These are phyloP conservation scores for Pulveroboletus frians DNA, from an alignment of 768 basidiomycete species.

Conservation along the genomic window DNA sequence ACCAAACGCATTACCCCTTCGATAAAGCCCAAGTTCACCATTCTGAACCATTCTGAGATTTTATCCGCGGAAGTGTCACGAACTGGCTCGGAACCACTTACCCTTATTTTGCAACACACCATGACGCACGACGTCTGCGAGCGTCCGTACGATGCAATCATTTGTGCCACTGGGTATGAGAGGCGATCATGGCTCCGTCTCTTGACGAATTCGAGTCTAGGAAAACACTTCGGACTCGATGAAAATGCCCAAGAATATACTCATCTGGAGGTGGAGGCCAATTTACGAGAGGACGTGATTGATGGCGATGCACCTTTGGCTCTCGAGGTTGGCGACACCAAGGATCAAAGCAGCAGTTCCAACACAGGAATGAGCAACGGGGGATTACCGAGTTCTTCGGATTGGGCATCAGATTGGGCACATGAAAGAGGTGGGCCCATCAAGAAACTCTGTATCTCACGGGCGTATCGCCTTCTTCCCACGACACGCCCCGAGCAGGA, in stretches of 20 bases:
- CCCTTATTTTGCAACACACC: constrained; percentile 34
- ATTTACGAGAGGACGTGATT: neutral
- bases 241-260: neutral
- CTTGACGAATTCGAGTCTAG: constrained; percentile 37
- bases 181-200: constrained; percentile 43
- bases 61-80: constrained; percentile 24
- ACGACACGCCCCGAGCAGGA: neutral
- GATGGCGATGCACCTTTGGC: neutral
- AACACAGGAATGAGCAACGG: constrained; percentile 1
- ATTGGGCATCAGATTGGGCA: constrained; percentile 21
- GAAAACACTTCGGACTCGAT: constrained; percentile 34
- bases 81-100: constrained; percentile 2
- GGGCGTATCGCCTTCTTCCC: constrained; percentile 41
- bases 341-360: neutral
- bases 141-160: constrained; percentile 40
- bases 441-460: constrained; percentile 31
- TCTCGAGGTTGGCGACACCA: constrained; percentile 1
- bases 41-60: constrained; percentile 35
- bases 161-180: constrained; percentile 54
- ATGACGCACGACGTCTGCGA: constrained; percentile 31
- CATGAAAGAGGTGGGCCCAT: constrained; percentile 3
- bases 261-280: constrained; percentile 9
- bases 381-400: constrained; percentile 11
- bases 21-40: constrained; percentile 31
- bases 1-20: constrained; percentile 12